These are phyloP conservation scores for Ganoderma lucidum DNA, from an alignment of 1,284 basidiomycete species.

Conservation along the genomic window DNA sequence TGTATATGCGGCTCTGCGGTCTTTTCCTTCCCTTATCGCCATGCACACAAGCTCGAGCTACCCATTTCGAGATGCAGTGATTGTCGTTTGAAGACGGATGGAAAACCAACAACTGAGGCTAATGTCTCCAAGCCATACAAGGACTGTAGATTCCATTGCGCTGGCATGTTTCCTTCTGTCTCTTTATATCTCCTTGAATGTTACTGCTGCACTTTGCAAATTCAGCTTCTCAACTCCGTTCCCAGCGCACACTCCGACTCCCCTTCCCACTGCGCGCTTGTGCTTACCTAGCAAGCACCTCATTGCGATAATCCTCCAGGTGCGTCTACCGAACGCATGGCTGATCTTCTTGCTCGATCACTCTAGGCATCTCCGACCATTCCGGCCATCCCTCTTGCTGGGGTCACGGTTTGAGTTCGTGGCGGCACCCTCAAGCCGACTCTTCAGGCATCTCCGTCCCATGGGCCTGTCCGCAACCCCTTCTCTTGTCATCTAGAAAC, in stretches of 20 bases:
- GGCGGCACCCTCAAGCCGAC: background rate
- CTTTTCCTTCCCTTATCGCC: background rate
- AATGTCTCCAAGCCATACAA: background rate
- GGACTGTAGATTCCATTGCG: background rate
- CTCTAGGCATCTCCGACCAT: conserved; percentile 11
- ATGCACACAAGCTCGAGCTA: background rate
- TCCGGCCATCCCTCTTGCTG: conserved; percentile 1
- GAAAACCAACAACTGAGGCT: background rate
- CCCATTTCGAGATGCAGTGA: background rate
- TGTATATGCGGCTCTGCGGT: background rate
- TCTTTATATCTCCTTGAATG: background rate
- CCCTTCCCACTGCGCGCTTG: background rate
- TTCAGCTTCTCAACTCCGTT: background rate
- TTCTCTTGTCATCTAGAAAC: conserved; percentile 7
- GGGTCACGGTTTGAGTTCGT: conserved; percentile 7
- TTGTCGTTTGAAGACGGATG: background rate
- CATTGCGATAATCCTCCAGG: background rate
- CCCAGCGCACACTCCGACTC: background rate
- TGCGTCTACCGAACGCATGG: conserved; percentile 8
- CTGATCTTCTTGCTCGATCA: conserved; percentile 4
- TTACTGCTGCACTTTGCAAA: background rate
- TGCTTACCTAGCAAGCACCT: conserved; percentile 6
- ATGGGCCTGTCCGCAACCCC: background rate
- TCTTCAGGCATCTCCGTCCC: conserved; percentile 9
- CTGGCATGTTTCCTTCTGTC: background rate